Base-by-base conservation (phyloP, 164 flowering plant species). In the Cinnamomum micranthum region DNA sequence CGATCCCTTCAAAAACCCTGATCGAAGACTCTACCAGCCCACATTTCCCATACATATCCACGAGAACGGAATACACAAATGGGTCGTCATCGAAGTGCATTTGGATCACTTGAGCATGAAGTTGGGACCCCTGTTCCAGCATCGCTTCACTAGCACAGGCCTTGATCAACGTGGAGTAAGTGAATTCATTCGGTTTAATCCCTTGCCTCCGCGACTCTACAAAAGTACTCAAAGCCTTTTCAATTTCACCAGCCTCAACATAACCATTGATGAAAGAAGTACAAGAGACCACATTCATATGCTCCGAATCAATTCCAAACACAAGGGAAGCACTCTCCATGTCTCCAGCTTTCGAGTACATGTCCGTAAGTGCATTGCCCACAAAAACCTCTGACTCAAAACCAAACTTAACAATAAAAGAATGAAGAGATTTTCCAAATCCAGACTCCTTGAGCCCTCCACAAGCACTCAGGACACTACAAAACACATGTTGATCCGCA, bases 31-130 rank as follows among this genome's bases (percentile, higher is more conserved):
- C 86, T 35, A 87, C 65, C 75, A 81, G 71, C 1, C 89, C 91
- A 28, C 85, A 87, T 80, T 88, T 89, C 60, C 88, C 88, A 70
- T 89, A 89, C 91, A 88, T 86, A 68, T 87, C 88, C 70, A 90
- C 80, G 19, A 90, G 84, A 72, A 74, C 22, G 2, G 86, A 78
- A 71, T 78, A 80, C 69, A 86, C 86, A 82, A 80, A 84, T 14
- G 80, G 76, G 73, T 90, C 87, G 2, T 70, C 63, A 3, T 74
- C 80, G 31, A 80, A 74, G 70, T 67, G 75, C 27, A 77, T 55
- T 75, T 82, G 85, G 50, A 84, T 70, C 73, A 78, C 86, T 80
- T 79, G 87, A 50, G 86, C 90, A 81, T 90, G 91, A 70, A 90
- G 72, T 62, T 81, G 84, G 41, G 24, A 52, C 50, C 90, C 90